phyloP scores from a whole-genome alignment of 139 green algal species.

The Haematococcus lacustris region DNA sequence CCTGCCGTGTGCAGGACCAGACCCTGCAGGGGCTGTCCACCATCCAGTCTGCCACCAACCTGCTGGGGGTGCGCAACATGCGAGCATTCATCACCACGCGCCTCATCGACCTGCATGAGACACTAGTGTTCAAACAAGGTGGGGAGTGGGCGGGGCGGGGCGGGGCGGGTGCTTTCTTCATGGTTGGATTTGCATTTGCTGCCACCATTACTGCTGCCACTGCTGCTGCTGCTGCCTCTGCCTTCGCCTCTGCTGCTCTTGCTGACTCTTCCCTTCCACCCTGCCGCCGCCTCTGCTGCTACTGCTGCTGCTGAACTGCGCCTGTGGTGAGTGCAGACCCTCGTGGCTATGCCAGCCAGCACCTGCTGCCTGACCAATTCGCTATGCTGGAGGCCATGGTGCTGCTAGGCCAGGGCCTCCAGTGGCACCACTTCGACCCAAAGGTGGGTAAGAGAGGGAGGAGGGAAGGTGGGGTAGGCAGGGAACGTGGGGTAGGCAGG shows the following conservation, averaged over 20 bases:
- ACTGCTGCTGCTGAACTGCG: too few relatives aligned
- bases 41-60: slow-evolving; percentile 29
- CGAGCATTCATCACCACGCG: slow-evolving; percentile 43
- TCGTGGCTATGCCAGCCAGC: not conserved
- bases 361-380: slow-evolving; percentile 27
- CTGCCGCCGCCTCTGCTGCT: too few relatives aligned
- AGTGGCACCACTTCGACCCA: slow-evolving; percentile 36
- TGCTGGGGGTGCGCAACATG: slow-evolving; percentile 32
- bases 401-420: slow-evolving; percentile 17
- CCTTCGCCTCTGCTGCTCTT: too few relatives aligned
- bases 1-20: slow-evolving; percentile 1
- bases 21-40: slow-evolving; percentile 18
- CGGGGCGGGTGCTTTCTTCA: too few relatives aligned
- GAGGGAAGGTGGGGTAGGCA: too few relatives aligned
- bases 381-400: slow-evolving; percentile 24
- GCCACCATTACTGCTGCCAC: too few relatives aligned
- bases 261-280: too few relatives aligned
- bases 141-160: not conserved
- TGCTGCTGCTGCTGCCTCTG: too few relatives aligned
- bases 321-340: too few relatives aligned
- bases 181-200: too few relatives aligned
- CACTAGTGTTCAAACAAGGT: slow-evolving; percentile 30
- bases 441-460: slow-evolving; percentile 23
- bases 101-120: slow-evolving; percentile 35
- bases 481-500: too few relatives aligned